Evolutionary conservation across 345 rosid species (phyloP).

Genomic region (Balakata baccata): DNA sequence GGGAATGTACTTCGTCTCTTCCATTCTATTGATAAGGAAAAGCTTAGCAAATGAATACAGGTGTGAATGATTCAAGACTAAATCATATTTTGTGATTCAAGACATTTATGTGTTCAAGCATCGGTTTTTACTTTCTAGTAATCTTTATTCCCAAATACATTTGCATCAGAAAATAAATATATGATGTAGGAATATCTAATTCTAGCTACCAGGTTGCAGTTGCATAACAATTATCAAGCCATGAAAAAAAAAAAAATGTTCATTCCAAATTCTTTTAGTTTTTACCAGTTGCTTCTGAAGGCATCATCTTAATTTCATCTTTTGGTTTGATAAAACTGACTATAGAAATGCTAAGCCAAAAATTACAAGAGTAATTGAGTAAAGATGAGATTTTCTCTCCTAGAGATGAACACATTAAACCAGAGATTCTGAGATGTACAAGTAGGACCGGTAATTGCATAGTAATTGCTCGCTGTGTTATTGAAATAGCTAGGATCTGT

Average conservation of each 20-base stretch:
- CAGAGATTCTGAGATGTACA: background rate
- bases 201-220: background rate
- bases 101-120: background rate
- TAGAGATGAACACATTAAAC: background rate
- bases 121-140: background rate
- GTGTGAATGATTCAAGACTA: constrained; percentile 25
- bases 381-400: background rate
- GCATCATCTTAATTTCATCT: too few relatives aligned
- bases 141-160: background rate
- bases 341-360: background rate
- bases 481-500: background rate
- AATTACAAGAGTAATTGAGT: background rate
- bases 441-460: background rate
- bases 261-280: background rate
- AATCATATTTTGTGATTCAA: background rate
- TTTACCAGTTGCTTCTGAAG: background rate
- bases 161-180: background rate
- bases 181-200: background rate
- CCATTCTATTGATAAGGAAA: constrained; percentile 92
- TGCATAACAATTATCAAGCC: background rate
- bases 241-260: too few relatives aligned
- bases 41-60: constrained; percentile 93
- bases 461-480: background rate
- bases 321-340: background rate
- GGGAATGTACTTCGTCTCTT: constrained; percentile 98